Conservation (phyloP, 371 early-diverging fungal genomes). For the Mortierella sp. region DNA sequence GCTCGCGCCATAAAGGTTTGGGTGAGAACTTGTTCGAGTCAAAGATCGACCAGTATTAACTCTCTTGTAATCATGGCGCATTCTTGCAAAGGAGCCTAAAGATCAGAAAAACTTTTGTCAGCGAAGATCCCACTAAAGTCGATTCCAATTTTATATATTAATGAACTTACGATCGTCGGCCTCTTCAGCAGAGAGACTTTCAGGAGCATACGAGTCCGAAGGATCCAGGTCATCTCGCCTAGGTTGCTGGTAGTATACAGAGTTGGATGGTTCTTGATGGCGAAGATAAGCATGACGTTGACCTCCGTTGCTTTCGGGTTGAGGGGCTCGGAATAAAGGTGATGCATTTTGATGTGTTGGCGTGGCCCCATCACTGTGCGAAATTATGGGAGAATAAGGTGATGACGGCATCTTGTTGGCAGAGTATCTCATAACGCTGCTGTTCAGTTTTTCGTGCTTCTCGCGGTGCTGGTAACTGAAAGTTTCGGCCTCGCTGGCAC, state of each 20-base stretch:
- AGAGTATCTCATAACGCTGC: slow-evolving; percentile 15
- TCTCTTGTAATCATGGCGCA: slow-evolving; percentile 23
- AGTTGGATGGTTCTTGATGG: background rate
- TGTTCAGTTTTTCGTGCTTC: slow-evolving; percentile 32
- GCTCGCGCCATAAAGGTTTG: slow-evolving; percentile 15
- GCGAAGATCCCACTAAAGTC: background rate
- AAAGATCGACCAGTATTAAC: slow-evolving; percentile 13
- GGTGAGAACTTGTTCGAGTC: slow-evolving; percentile 11
- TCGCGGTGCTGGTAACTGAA: slow-evolving; percentile 26
- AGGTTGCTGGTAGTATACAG: slow-evolving; percentile 16
- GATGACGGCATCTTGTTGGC: slow-evolving; percentile 3
- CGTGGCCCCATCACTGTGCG: background rate
- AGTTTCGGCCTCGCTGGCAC: slow-evolving; percentile 30
- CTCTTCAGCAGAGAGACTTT: slow-evolving; percentile 12
- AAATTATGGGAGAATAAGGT: slow-evolving; percentile 1
- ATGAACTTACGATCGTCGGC: slow-evolving; percentile 34
- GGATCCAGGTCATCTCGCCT: slow-evolving; percentile 1
- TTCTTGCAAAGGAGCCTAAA: slow-evolving; percentile 29
- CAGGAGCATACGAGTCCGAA: background rate
- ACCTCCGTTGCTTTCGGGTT: background rate
- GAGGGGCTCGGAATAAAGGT: background rate
- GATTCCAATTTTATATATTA: background rate
- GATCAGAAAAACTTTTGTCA: background rate
- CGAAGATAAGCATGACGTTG: slow-evolving; percentile 17
- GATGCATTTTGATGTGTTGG: background rate